Percentiles rank a stretch among this genome's conserved stretches.
phyloP scores from a whole-genome alignment of 345 rosid species.

The Arabidopsis arenosa region DNA sequence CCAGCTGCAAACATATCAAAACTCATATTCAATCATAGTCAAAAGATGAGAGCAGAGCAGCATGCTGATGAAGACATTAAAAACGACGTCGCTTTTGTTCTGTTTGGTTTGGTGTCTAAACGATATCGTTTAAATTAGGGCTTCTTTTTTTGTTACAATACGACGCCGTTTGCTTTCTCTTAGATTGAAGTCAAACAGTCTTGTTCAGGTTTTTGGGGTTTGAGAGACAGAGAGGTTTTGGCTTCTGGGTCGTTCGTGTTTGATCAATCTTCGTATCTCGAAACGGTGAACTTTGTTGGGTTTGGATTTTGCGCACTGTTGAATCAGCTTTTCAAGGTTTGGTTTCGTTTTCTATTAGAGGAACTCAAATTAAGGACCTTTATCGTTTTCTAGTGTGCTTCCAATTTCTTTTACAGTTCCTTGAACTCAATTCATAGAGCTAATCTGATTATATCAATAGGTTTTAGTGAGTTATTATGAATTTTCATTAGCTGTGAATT shows the following conservation, averaged over 20 bases:
- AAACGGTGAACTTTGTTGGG: not conserved
- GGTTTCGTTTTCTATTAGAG: not conserved
- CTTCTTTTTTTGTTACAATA: not conserved
- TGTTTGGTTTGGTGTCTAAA: not conserved
- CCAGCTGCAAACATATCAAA: not conserved
- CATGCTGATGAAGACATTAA: not conserved
- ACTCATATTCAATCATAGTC: not conserved
- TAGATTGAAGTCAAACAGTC: not conserved
- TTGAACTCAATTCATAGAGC: not conserved
- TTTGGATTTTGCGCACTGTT: not conserved
- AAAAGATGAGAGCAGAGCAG: not conserved
- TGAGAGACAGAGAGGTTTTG: conserved; percentile 21
- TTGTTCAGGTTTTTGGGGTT: conserved; percentile 21
- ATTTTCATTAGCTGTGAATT: conserved; percentile 27
- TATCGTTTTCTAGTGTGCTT: not conserved
- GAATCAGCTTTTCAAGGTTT: not conserved
- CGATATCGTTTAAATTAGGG: conserved; percentile 1
- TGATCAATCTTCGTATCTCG: not conserved
- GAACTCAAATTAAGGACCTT: not conserved
- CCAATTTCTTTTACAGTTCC: not conserved
- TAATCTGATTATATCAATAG: not conserved
- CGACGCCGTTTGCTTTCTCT: conserved; percentile 9
- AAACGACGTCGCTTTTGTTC: not conserved
- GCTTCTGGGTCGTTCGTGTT: conserved; percentile 15
- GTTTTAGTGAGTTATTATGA: conserved; percentile 15